phyloP scores from a whole-genome alignment of 139 green algal genomes.

The Zygnema cylindricum region DNA sequence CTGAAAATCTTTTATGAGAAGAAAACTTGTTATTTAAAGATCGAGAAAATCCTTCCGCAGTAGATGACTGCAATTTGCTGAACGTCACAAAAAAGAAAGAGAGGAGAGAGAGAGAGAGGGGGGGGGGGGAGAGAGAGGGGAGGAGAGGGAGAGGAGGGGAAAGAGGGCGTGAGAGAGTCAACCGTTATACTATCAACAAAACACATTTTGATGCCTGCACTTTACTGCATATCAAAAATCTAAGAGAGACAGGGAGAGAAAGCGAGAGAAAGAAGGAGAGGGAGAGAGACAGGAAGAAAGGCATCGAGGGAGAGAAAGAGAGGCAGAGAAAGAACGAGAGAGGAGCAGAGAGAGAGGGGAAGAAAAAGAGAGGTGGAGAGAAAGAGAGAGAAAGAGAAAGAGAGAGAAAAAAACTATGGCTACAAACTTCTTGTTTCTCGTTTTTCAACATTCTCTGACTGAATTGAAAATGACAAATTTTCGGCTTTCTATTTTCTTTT shows the following conservation, averaged over 20 bases:
- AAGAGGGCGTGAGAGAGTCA: background rate
- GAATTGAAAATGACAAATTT: too few species aligned
- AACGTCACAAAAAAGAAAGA: background rate
- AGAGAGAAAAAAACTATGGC: background rate
- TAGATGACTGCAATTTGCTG: conserved; percentile 29
- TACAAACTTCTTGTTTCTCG: background rate
- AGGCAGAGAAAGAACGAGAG: background rate
- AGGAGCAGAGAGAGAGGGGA: background rate
- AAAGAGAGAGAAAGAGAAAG: background rate
- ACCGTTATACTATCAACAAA: background rate
- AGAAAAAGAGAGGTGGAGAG: background rate
- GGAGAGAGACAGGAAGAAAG: background rate
- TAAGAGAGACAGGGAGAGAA: background rate
- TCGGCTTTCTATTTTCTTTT: too few species aligned
- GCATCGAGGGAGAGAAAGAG: background rate
- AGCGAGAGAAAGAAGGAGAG: conserved; percentile 1
- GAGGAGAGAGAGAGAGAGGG: background rate
- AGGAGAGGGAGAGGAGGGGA: background rate
- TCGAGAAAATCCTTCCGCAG: background rate
- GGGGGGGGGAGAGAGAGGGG: background rate
- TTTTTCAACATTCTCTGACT: too few species aligned
- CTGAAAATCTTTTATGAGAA: conserved; percentile 22
- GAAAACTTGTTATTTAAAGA: conserved; percentile 16
- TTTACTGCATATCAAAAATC: too few species aligned
- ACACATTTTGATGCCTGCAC: too few species aligned